These are phyloP conservation scores for Mucuna pruriens DNA, from an alignment of 306 rosid genomes.

Conservation along the genomic window DNA sequence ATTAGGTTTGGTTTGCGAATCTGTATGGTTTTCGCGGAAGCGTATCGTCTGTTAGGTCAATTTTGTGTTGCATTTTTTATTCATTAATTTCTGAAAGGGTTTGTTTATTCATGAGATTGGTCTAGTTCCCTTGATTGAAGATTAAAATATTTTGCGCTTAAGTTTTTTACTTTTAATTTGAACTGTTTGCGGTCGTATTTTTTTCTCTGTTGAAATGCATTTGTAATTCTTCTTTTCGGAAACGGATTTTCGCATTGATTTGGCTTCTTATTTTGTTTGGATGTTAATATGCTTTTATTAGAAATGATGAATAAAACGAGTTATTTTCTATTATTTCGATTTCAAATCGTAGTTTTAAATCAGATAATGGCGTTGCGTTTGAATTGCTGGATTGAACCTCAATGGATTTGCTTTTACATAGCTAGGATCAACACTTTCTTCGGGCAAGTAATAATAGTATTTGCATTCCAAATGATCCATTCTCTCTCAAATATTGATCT, in stretches of 20 bases:
- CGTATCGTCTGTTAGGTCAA: neutral
- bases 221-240: neutral
- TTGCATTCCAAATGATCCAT: no score
- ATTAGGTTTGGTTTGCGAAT: neutral
- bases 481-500: neutral
- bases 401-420: neutral
- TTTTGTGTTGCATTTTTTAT: slow-evolving; percentile 1
- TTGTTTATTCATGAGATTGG: slow-evolving; percentile 8
- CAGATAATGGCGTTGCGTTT: neutral
- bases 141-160: neutral
- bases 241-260: slow-evolving; percentile 13
- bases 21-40: neutral
- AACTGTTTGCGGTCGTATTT: neutral
- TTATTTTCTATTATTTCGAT: neutral
- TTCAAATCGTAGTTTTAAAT: neutral
- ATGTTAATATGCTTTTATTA: neutral
- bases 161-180: neutral
- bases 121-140: slow-evolving; percentile 6
- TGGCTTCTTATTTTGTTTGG: neutral
- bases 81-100: neutral
- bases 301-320: neutral
- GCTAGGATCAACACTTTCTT: neutral
- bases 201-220: neutral
- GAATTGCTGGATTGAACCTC: neutral
- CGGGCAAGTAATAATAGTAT: slow-evolving; percentile 1